Evolutionary conservation across 257 asterid species (phyloP), one percentile per base, ranked within the genome.

Genomic region (Capsicum rhomboideum): DNA sequence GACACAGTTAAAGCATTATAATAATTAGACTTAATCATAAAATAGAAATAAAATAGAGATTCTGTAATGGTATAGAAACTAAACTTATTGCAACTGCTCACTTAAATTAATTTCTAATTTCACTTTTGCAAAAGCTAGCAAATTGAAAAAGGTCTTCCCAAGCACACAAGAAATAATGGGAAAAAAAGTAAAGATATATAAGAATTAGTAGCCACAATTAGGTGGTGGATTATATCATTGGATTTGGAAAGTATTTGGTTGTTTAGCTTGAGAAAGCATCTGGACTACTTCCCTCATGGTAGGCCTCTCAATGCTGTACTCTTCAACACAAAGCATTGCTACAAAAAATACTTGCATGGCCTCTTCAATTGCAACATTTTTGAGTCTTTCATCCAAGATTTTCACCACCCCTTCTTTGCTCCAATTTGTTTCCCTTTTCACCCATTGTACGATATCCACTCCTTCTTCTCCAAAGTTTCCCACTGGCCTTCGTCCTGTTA

Each of bases 301-400:
- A 6, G 91, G 91, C 66, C 91, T 72, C 83, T 88, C 88, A 23
- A 88, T 75, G 68, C 89, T 86, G 34, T 86, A 86, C 83, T 88
- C 91, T 85, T 88, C 89, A 81, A 86, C 91, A 80, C 91, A 88
- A 59, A 88, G 56, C 89, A 86, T 88, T 18, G 91, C 89, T n/a
- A 88, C 89, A 58, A 88, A 88, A 82, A 88, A 88, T 26, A 88
- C 89, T 77, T 86, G 91, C 91, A 85, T 88, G 9, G 91, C 89
- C 77, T 88, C 91, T 63, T 13, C 80, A 6, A 80, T 52, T 75
- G 89, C 85, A 40, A 86, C 89, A 83, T 86, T 85, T 59, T 86
- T 83, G 2, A 88, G 88, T 84, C 91, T 84, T 78, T 86, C 84
- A 83, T 88, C 91, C 42, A 85, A 59, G 78, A 88, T 86, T 86